These are phyloP conservation scores for Penicillium sp. DNA, from an alignment of 2,329 filamentous ascomycete species.

Conservation along the genomic window DNA sequence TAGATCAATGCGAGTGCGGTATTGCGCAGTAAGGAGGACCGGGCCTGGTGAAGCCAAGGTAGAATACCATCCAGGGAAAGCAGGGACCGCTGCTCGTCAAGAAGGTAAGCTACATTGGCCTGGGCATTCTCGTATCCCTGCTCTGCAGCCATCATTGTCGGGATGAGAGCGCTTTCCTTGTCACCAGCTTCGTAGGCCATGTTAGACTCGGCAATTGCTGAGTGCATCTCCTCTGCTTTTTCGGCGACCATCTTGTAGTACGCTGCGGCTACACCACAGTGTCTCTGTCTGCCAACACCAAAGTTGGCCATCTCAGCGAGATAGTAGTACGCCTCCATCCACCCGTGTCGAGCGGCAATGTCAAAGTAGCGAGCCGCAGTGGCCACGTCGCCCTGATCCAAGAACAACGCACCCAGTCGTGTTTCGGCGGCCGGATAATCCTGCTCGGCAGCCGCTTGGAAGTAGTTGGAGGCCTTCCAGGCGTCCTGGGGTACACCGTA, in stretches of 20 bases:
- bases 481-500: slow-evolving; percentile 70
- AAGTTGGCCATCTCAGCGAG: slow-evolving; percentile 82
- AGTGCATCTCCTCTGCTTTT: slow-evolving; percentile 69
- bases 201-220: slow-evolving; percentile 80
- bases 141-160: slow-evolving; percentile 84
- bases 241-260: slow-evolving; percentile 83
- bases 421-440: slow-evolving; percentile 80
- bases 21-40: slow-evolving; percentile 54
- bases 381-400: slow-evolving; percentile 82
- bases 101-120: slow-evolving; percentile 82
- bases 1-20: slow-evolving; percentile 76
- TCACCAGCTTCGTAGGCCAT: slow-evolving; percentile 77
- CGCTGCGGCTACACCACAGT: slow-evolving; percentile 71
- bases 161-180: slow-evolving; percentile 73
- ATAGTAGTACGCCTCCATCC: slow-evolving; percentile 89
- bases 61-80: slow-evolving; percentile 58
- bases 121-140: slow-evolving; percentile 89
- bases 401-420: slow-evolving; percentile 76
- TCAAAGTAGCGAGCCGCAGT: slow-evolving; percentile 86
- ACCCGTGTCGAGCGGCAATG: slow-evolving; percentile 74
- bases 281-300: slow-evolving; percentile 75
- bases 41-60: slow-evolving; percentile 44
- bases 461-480: slow-evolving; percentile 69
- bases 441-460: slow-evolving; percentile 77
- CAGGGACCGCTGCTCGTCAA: slow-evolving; percentile 70